Percentiles rank a stretch among this genome's conserved stretches.
Conservation (phyloP, 306 rosid species). For the Carpinus fangiana region DNA sequence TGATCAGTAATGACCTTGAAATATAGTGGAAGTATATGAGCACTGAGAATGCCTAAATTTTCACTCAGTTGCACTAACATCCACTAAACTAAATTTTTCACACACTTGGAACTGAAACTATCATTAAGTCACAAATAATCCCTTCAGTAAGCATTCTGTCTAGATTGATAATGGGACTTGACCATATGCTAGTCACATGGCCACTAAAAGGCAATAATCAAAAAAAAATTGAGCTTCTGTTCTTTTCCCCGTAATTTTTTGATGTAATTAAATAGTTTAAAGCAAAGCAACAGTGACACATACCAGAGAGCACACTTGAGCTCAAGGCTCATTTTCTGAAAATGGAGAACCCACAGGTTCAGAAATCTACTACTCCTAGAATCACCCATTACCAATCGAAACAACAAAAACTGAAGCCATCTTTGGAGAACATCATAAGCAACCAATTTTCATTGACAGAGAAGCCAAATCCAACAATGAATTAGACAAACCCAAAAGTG, state of each 20-base stretch:
- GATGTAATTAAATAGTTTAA: too few relatives aligned
- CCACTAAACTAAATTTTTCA: too few relatives aligned
- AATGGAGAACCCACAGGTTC: slow-evolving; percentile 68
- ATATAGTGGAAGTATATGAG: neutral
- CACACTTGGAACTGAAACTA: too few relatives aligned
- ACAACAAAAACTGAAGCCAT: neutral
- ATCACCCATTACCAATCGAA: slow-evolving; percentile 36
- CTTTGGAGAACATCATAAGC: neutral
- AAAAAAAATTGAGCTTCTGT: neutral
- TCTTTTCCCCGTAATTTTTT: neutral
- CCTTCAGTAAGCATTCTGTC: too few relatives aligned
- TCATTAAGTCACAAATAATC: too few relatives aligned
- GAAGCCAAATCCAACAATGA: neutral
- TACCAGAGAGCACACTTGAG: slow-evolving; percentile 89
- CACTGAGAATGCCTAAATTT: too few relatives aligned
- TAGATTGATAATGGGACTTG: too few relatives aligned
- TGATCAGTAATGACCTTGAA: neutral
- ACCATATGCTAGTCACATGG: neutral
- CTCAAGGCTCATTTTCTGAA: slow-evolving; percentile 80
- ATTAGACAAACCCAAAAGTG: neutral
- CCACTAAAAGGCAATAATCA: neutral
- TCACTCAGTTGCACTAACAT: too few relatives aligned
- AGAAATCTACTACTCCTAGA: slow-evolving; percentile 21
- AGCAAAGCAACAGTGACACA: neutral
- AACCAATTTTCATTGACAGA: neutral